A percentile compares a stretch with the other conserved stretches of the same genome.
phyloP scores from a whole-genome alignment of 768 basidiomycete species.

The Mycena olivaceomarginata region DNA sequence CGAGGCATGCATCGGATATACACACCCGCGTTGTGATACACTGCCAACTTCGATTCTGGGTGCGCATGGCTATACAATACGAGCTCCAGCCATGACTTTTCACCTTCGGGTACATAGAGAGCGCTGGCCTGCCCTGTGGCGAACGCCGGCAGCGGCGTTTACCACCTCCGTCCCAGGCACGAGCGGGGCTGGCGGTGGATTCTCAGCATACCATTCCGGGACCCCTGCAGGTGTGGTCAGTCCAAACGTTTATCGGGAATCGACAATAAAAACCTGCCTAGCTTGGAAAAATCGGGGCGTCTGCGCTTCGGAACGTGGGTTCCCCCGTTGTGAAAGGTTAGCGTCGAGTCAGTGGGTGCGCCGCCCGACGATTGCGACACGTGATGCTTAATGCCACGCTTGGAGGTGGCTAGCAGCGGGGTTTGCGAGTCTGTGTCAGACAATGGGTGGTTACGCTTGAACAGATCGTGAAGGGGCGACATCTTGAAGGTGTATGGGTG shows the following conservation, averaged over 20 bases:
- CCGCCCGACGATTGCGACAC: conserved; percentile 35
- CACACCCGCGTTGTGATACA: conserved; percentile 42
- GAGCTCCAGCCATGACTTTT: conserved; percentile 34
- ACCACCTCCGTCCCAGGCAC: conserved; percentile 31
- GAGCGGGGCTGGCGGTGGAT: conserved; percentile 24
- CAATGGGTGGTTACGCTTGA: background rate
- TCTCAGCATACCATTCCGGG: conserved; percentile 32
- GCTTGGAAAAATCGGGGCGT: conserved; percentile 32
- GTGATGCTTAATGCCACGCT: conserved; percentile 39
- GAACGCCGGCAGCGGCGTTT: conserved; percentile 12
- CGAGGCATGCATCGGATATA: background rate
- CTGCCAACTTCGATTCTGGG: conserved; percentile 9
- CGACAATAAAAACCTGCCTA: conserved; percentile 13
- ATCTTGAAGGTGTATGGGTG: background rate
- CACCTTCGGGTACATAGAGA: conserved; percentile 9
- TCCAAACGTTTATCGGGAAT: background rate
- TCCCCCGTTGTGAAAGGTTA: conserved; percentile 33
- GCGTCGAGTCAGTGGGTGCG: conserved; percentile 38
- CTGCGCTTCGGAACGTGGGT: conserved; percentile 38
- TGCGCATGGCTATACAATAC: conserved; percentile 42
- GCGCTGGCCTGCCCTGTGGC: background rate
- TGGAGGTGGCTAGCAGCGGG: conserved; percentile 32
- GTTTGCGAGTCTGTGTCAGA: background rate
- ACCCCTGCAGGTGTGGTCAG: conserved; percentile 17
- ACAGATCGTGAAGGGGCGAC: background rate